Percentiles rank a stretch among this genome's conserved stretches.
Evolutionary conservation across 2,329 filamentous ascomycete species (phyloP).

Genomic region (Phialophora macrospora): DNA sequence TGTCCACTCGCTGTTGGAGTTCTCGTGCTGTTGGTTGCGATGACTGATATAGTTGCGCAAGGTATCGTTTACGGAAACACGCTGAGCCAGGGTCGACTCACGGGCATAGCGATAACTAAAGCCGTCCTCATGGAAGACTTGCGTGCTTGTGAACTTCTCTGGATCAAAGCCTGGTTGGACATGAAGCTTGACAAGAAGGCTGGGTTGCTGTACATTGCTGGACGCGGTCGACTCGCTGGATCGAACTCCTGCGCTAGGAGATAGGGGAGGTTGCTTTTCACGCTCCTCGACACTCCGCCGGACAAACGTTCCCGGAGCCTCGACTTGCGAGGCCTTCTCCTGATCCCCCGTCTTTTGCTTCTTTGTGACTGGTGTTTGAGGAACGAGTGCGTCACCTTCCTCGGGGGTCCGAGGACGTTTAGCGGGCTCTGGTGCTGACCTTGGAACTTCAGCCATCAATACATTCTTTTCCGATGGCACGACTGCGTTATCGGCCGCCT

Average conservation of each 20-base stretch:
- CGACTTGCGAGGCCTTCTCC: neutral
- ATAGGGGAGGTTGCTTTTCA: neutral
- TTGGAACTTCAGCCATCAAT: neutral
- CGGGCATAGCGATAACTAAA: slow-evolving; percentile 35
- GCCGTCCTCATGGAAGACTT: slow-evolving; percentile 30
- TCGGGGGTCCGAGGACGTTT: slow-evolving; percentile 3
- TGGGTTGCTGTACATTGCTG: neutral
- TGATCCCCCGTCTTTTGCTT: slow-evolving; percentile 11
- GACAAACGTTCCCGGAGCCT: neutral
- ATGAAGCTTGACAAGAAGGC: slow-evolving; percentile 20
- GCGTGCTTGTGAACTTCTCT: slow-evolving; percentile 23
- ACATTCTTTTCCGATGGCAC: neutral
- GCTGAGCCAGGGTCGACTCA: slow-evolving; percentile 32
- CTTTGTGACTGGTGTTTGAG: slow-evolving; percentile 2
- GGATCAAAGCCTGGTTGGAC: slow-evolving; percentile 19
- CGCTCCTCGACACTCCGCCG: neutral
- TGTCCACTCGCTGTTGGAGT: slow-evolving; percentile 5
- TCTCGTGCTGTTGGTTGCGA: neutral
- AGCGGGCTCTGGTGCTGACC: neutral
- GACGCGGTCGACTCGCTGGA: neutral
- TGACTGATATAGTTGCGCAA: slow-evolving; percentile 25
- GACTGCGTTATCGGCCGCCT: neutral
- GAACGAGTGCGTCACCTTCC: neutral
- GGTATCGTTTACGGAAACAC: slow-evolving; percentile 26
- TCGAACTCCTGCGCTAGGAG: neutral